These are phyloP conservation scores for Apophysomyces trapeziformis DNA, from an alignment of 371 early-diverging fungal species.

Conservation along the genomic window DNA sequence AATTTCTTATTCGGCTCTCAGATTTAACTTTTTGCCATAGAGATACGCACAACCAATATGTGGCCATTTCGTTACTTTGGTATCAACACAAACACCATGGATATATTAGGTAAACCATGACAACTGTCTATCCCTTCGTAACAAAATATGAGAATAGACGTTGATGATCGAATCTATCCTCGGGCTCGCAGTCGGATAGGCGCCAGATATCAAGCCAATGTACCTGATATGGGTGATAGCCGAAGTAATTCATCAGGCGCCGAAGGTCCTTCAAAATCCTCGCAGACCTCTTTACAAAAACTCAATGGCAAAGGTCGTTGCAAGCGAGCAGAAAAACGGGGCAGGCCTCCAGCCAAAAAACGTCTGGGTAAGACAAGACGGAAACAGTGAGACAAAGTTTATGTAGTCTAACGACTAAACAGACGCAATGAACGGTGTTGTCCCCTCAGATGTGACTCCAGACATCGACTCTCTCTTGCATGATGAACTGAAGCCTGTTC, in stretches of 20 bases:
- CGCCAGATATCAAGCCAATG: constrained; percentile 75
- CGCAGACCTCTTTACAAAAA: constrained; percentile 2
- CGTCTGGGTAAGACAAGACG: not conserved
- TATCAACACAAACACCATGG: constrained; percentile 68
- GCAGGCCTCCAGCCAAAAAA: constrained; percentile 13
- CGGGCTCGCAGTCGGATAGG: constrained; percentile 83
- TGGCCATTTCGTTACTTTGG: constrained; percentile 93
- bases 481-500: constrained; percentile 19
- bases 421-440: not conserved
- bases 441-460: not conserved
- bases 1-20: constrained; percentile 15
- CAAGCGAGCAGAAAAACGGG: constrained; percentile 14
- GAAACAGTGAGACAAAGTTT: constrained; percentile 9
- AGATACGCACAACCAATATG: constrained; percentile 56
- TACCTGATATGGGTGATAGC: constrained; percentile 51
- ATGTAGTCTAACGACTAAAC: not conserved
- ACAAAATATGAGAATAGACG: constrained; percentile 35
- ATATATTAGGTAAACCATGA: constrained; percentile 61
- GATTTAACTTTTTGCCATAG: constrained; percentile 12
- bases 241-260: not conserved
- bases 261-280: not conserved
- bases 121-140: not conserved
- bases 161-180: constrained; percentile 81
- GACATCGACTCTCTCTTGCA: not conserved
- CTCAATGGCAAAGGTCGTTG: not conserved